Percentiles rank a stretch among this genome's conserved stretches.
Conservation (phyloP, 2,329 filamentous ascomycete species). For the Dactylellina cionopaga region DNA sequence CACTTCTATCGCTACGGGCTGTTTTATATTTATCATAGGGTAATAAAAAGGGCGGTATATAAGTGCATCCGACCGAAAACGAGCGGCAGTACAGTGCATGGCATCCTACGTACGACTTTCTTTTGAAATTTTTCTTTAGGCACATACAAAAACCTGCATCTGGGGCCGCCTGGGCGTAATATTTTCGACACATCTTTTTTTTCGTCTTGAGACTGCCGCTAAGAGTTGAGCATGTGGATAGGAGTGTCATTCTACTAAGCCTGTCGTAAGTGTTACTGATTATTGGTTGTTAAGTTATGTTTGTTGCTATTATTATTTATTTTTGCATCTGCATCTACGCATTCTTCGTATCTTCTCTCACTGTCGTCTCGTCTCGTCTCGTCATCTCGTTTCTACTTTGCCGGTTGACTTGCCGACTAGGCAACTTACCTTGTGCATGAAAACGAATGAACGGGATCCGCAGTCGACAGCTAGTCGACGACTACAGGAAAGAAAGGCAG, state of each 20-base stretch:
- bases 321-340: conserved; percentile 29
- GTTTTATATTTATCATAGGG: conserved; percentile 1
- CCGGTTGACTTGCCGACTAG: conserved; percentile 44
- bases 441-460: conserved; percentile 36
- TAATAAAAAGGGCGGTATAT: conserved; percentile 7
- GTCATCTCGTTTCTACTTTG: conserved; percentile 27
- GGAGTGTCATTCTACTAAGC: conserved; percentile 14
- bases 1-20: conserved; percentile 10
- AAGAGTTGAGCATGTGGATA: conserved; percentile 32
- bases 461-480: conserved; percentile 17
- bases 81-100: conserved; percentile 33
- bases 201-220: conserved; percentile 27
- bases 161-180: background rate
- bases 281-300: conserved; percentile 17
- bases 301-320: conserved; percentile 29
- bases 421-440: conserved; percentile 43
- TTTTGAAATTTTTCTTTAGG: conserved; percentile 1
- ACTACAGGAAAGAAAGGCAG: conserved; percentile 39
- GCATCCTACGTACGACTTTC: conserved; percentile 12
- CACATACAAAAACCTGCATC: conserved; percentile 2
- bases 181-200: conserved; percentile 14
- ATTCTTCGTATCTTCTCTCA: background rate
- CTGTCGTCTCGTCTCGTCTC: background rate
- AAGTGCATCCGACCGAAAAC: conserved; percentile 40
- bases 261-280: conserved; percentile 30